Conservation (phyloP, 768 basidiomycete species). For the Psilocybe tampanensis region DNA sequence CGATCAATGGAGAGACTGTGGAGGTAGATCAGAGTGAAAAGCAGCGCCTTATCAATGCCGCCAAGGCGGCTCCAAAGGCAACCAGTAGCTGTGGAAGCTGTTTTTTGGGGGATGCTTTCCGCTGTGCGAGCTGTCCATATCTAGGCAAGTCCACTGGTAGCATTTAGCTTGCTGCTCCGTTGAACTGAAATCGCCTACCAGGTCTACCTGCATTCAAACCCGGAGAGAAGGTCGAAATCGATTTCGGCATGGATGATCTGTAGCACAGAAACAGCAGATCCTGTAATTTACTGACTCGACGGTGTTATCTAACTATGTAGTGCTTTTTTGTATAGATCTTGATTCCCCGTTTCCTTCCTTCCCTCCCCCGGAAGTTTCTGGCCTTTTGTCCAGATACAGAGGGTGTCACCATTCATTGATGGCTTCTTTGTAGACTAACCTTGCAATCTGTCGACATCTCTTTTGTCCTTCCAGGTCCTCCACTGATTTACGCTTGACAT, state of each 20-base stretch:
- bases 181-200: conserved; percentile 32
- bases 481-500: neutral
- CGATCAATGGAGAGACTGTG: conserved; percentile 56
- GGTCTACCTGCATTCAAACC: conserved; percentile 98
- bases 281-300: conserved; percentile 1
- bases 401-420: neutral
- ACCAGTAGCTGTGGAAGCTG: conserved; percentile 98
- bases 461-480: neutral
- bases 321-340: conserved; percentile 13
- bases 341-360: neutral
- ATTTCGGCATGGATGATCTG: conserved; percentile 88
- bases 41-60: conserved; percentile 65
- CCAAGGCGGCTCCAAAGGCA: conserved; percentile 76
- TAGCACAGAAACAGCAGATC: conserved; percentile 29
- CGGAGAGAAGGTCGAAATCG: conserved; percentile 95
- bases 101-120: conserved; percentile 96
- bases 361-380: too few species aligned
- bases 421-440: conserved; percentile 1
- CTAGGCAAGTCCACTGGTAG: conserved; percentile 82
- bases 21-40: conserved; percentile 63
- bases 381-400: too few species aligned
- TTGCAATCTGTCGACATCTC: neutral
- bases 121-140: conserved; percentile 96
- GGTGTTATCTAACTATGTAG: conserved; percentile 14
- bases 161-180: conserved; percentile 4